Conservation (phyloP, 441 rosid genomes). For the Flueggea neowawraea region DNA sequence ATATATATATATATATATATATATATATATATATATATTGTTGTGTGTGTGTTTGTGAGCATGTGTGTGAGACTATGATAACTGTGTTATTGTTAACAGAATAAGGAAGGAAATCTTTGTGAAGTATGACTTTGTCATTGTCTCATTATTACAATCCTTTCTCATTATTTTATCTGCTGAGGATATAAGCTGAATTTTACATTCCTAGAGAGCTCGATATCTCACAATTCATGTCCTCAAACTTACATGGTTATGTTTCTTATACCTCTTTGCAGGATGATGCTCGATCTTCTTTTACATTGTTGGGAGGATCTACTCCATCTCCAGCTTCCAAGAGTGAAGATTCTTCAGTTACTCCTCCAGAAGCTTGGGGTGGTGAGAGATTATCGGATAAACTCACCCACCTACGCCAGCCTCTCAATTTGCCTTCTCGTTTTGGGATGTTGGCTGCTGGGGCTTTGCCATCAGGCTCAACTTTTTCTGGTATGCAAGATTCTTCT, state of each 20-base stretch:
- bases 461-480: constrained; percentile 57
- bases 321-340: constrained; percentile 68
- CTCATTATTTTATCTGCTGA: too few species aligned
- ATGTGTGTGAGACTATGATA: too few species aligned
- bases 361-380: constrained; percentile 99
- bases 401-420: constrained; percentile 45
- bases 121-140: too few species aligned
- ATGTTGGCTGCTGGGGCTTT: constrained; percentile 43
- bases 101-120: too few species aligned
- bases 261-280: constrained; percentile 55
- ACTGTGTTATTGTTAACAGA: too few species aligned
- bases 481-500: constrained; percentile 64
- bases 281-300: constrained; percentile 34
- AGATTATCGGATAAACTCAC: constrained; percentile 60
- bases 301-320: constrained; percentile 46
- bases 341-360: constrained; percentile 82
- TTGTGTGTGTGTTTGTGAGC: too few species aligned
- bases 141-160: too few species aligned
- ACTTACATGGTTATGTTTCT: constrained; percentile 1
- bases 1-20: too few species aligned
- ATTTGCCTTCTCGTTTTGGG: constrained; percentile 63
- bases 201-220: constrained; percentile 3
- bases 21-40: too few species aligned
- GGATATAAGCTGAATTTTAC: too few species aligned
- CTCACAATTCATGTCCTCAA: constrained; percentile 3